phyloP scores from a whole-genome alignment of 495 filamentous ascomycete species.

The Paragyromitra xinjiangensis region DNA sequence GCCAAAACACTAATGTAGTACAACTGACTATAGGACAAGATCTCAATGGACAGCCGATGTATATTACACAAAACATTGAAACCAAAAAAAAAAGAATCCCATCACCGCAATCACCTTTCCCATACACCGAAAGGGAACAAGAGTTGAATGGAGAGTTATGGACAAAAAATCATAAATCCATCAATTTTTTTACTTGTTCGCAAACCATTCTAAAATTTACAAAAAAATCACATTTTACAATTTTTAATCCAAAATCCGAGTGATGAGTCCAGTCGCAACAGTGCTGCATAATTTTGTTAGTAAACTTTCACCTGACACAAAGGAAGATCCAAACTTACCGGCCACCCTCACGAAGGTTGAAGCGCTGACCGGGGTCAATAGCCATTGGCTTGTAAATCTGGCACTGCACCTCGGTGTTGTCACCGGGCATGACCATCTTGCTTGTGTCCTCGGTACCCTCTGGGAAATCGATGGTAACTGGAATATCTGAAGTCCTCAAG shows the following conservation, averaged over 20 bases:
- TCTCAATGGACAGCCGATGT: constrained; percentile 7
- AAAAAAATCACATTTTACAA: constrained; percentile 17
- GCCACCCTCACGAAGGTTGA: constrained; percentile 97
- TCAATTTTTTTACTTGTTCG: constrained; percentile 40
- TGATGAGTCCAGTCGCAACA: constrained; percentile 90
- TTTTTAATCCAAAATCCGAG: constrained; percentile 75
- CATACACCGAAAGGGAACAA: not conserved
- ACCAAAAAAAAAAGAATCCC: not conserved
- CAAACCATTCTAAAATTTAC: constrained; percentile 48
- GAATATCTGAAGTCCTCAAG: constrained; percentile 92
- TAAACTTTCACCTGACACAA: not conserved
- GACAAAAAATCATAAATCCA: constrained; percentile 33
- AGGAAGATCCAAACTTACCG: constrained; percentile 58
- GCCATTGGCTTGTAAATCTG: constrained; percentile 81
- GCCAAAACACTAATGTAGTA: not conserved
- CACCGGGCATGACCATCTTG: constrained; percentile 92
- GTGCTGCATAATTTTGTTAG: constrained; percentile 61
- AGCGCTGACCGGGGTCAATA: constrained; percentile 85
- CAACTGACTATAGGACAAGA: not conserved
- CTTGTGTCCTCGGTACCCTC: constrained; percentile 70
- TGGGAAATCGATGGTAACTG: constrained; percentile 80
- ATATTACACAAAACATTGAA: constrained; percentile 24
- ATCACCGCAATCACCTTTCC: not conserved
- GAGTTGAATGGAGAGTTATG: constrained; percentile 45
- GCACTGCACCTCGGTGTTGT: constrained; percentile 97